A percentile compares a stretch with the other conserved stretches of the same genome.
Conservation (phyloP, 352 stramenopile species). For the Hyaloperonospora brassicae region DNA sequence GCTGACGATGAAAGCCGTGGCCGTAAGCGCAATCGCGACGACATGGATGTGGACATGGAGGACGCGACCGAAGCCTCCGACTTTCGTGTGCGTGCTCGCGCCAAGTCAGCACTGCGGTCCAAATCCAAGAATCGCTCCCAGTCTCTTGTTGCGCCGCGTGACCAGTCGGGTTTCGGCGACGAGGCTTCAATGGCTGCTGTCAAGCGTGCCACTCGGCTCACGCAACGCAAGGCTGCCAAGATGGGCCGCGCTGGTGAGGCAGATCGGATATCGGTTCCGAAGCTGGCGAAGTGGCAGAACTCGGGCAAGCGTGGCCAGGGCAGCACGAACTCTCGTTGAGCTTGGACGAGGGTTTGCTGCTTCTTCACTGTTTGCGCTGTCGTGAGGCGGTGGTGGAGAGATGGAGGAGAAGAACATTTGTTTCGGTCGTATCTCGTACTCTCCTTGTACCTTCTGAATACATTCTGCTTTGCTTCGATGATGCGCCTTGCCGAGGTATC, state of each 20-base stretch:
- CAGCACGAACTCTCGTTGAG: slow-evolving; percentile 72
- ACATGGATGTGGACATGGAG: slow-evolving; percentile 85
- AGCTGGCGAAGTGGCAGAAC: slow-evolving; percentile 87
- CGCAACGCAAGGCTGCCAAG: slow-evolving; percentile 75
- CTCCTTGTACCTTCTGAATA: too few species aligned
- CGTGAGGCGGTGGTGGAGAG: slow-evolving; percentile 14
- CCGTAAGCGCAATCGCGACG: slow-evolving; percentile 79
- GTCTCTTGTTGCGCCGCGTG: slow-evolving; percentile 66
- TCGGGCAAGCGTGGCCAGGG: slow-evolving; percentile 82
- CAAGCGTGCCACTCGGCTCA: slow-evolving; percentile 42
- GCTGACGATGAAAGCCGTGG: slow-evolving; percentile 62
- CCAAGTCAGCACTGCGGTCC: slow-evolving; percentile 58
- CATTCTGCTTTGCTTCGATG: too few species aligned
- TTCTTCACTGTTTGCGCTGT: slow-evolving; percentile 14
- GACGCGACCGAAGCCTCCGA: slow-evolving; percentile 75
- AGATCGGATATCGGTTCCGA: slow-evolving; percentile 70
- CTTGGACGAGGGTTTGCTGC: background rate
- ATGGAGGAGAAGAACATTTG: slow-evolving; percentile 4
- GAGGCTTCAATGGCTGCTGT: slow-evolving; percentile 37
- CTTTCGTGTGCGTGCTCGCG: slow-evolving; percentile 55
- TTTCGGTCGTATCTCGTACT: too few species aligned
- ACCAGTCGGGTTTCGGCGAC: slow-evolving; percentile 59
- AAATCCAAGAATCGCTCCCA: slow-evolving; percentile 80
- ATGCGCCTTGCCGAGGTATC: too few species aligned
- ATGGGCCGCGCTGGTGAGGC: slow-evolving; percentile 72